Conservation (phyloP, 2,329 filamentous ascomycete species). For the Cytospora piceicola region DNA sequence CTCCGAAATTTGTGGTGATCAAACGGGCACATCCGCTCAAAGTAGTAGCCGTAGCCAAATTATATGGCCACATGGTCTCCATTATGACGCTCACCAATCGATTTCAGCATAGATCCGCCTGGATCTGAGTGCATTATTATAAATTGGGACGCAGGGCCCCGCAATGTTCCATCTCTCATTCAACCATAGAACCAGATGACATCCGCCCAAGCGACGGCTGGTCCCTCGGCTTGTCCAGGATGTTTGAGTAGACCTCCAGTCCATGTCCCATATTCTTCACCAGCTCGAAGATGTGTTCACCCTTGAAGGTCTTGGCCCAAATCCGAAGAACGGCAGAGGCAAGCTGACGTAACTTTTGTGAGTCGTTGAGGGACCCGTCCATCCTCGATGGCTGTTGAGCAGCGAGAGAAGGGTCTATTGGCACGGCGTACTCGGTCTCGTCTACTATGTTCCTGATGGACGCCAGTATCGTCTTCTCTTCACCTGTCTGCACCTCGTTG, state of each 20-base stretch:
- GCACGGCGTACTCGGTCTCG: conserved; percentile 65
- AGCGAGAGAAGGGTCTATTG: conserved; percentile 59
- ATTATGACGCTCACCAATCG: background rate
- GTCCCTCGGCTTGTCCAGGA: conserved; percentile 59
- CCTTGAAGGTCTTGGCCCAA: conserved; percentile 66
- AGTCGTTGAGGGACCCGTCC: conserved; percentile 52
- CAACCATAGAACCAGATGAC: conserved; percentile 24
- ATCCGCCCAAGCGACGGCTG: conserved; percentile 48
- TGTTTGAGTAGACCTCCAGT: conserved; percentile 60
- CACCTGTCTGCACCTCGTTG: conserved; percentile 52
- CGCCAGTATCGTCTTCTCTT: conserved; percentile 59
- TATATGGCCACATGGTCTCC: background rate
- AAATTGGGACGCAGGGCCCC: background rate
- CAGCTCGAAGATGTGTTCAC: conserved; percentile 63
- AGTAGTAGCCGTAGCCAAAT: background rate
- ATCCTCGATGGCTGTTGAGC: conserved; percentile 45
- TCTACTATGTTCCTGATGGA: conserved; percentile 63
- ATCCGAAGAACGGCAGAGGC: conserved; percentile 62
- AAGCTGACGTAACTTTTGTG: conserved; percentile 57
- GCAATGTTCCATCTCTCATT: background rate
- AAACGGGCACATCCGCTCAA: background rate
- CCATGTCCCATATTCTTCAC: conserved; percentile 61
- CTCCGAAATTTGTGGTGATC: background rate
- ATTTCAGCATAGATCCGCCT: background rate
- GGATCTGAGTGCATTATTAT: background rate